Evolutionary conservation across 805 yeast genomes (phyloP), one percentile per base, ranked within the genome.

Genomic region (Starmerella potacharoeniae): DNA sequence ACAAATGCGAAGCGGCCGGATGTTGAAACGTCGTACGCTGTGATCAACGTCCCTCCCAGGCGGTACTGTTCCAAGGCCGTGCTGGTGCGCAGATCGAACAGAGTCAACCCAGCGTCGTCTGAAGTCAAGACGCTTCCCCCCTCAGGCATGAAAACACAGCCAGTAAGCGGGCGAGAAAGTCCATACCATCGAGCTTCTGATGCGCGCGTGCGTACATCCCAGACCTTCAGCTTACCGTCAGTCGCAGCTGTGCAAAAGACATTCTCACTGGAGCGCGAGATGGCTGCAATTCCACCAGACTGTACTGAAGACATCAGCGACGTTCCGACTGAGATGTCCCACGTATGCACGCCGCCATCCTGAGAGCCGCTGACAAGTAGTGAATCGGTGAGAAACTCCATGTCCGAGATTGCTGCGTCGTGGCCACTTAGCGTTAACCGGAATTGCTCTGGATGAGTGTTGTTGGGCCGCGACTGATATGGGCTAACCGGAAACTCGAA

Each of bases 261-360:
- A 10, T 36, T 87, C 67, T 88, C 71, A 3, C 96, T 96, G 17
- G 87, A 95, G 65, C 95, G 84, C 0, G 87, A 96, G 14, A 52
- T 6, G 11, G 34, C 42, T 13, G 34, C n/a, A 14, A 55, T 35
- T n/a, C 49, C 34, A 5, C 45, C 29, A 6, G 37, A 14, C 17
- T 54, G 51, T 9, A 8, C 10, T 66, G 88, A 88, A 65, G 88
- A 96, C 56, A 96, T 74, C 3, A 90, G 95, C 4, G 95, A 85
- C 68, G 87, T 95, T 62, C 95, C 87, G 7, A 90, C 83, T 6
- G 88, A 79, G 51, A 91, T 73, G 69, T 91, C 97, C 97, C 97
- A 91, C 50, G 89, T 49, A n/a, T 48, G 35, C 10, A 54, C 45
- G n/a, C 35, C 37, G n/a, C 51, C 40, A 17, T 60, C 63, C 17